A percentile compares a stretch with the other conserved stretches of the same genome.
Evolutionary conservation across 2,329 filamentous ascomycete species (phyloP).

Genomic region (Colletotrichum spaethianum): DNA sequence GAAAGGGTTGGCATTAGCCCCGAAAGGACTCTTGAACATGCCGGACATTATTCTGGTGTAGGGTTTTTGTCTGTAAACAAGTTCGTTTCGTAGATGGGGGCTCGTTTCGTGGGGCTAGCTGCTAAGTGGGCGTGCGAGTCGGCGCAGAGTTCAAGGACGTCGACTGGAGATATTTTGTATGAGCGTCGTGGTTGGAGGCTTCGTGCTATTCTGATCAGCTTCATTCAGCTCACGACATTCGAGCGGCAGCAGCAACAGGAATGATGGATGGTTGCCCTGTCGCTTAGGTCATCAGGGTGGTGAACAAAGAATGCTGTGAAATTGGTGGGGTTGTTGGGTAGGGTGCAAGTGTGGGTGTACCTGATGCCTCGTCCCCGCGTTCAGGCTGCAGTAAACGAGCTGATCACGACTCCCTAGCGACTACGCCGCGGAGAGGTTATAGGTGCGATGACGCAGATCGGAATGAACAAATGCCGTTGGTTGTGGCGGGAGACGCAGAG

Average conservation of each 20-base stretch:
- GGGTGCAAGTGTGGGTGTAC: constrained; percentile 20
- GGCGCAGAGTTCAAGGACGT: constrained; percentile 79
- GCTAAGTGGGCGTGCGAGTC: constrained; percentile 70
- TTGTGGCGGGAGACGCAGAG: constrained; percentile 13
- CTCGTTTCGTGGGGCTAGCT: neutral
- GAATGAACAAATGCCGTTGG: neutral
- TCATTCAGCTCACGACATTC: constrained; percentile 63
- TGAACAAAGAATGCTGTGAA: constrained; percentile 39
- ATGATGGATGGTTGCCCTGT: constrained; percentile 31
- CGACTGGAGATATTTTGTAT: constrained; percentile 68
- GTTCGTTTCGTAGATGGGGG: constrained; percentile 1
- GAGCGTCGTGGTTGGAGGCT: constrained; percentile 73
- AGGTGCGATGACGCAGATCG: constrained; percentile 14
- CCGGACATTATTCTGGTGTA: constrained; percentile 75
- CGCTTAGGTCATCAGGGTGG: constrained; percentile 27
- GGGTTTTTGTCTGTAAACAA: neutral
- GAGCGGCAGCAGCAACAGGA: constrained; percentile 1
- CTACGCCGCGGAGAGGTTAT: neutral
- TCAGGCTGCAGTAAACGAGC: constrained; percentile 19
- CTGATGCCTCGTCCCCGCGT: constrained; percentile 16
- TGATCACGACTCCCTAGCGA: constrained; percentile 8
- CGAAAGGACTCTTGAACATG: constrained; percentile 82
- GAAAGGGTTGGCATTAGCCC: constrained; percentile 80
- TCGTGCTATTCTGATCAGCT: constrained; percentile 70
- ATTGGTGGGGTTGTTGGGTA: constrained; percentile 37